These are phyloP conservation scores for Avena atlantica DNA, from an alignment of 176 grass and related monocot genomes.

Conservation along the genomic window DNA sequence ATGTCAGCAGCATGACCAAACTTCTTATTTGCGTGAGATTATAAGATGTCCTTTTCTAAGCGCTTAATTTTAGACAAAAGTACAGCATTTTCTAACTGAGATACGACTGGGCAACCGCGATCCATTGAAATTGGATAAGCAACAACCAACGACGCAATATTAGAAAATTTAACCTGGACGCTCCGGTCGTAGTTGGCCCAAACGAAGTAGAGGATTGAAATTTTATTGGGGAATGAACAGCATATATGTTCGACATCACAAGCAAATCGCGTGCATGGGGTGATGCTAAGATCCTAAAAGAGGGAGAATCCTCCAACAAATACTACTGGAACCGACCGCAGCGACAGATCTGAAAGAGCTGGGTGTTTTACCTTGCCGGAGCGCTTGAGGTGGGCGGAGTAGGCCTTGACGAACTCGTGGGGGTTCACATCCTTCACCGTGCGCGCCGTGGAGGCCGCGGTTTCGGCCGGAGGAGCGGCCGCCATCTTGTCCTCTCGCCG, in stretches of 20 bases:
- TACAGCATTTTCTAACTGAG: not conserved
- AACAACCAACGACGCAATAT: not conserved
- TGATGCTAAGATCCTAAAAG: not conserved
- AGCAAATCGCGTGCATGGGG: not conserved
- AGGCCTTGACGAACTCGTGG: slow-evolving; percentile 71
- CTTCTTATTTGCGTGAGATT: not conserved
- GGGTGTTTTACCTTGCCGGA: slow-evolving; percentile 59
- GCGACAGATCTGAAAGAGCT: not conserved
- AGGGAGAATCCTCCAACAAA: not conserved
- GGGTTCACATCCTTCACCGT: slow-evolving; percentile 68
- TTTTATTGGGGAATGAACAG: not conserved
- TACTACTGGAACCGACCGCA: not conserved
- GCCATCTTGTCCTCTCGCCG: slow-evolving; percentile 39
- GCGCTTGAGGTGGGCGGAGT: slow-evolving; percentile 75
- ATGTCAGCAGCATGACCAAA: not conserved
- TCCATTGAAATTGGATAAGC: not conserved
- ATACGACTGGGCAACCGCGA: not conserved
- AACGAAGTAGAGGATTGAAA: not conserved
- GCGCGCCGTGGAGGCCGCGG: slow-evolving; percentile 31
- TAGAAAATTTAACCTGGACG: not conserved
- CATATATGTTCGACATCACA: not conserved
- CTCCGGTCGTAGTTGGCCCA: too few relatives aligned
- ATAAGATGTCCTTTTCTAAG: not conserved
- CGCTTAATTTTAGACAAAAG: not conserved
- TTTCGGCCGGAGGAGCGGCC: not conserved